phyloP scores from a whole-genome alignment of 78 protist genomes.

The Isochrysis galbana region DNA sequence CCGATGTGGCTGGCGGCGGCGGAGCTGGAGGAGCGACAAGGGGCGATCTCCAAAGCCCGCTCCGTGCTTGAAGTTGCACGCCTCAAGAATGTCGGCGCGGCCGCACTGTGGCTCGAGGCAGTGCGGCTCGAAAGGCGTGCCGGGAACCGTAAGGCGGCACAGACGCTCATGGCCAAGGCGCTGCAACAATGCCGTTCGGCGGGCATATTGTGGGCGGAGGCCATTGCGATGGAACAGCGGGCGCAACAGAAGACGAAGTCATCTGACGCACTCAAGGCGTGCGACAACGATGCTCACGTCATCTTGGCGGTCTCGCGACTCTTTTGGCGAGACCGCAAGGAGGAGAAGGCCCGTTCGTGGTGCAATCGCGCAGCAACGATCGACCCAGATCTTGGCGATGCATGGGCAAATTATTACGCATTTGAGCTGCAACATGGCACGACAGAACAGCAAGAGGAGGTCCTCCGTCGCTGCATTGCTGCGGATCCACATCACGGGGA shows the following conservation, averaged over 20 bases:
- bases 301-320: constrained; percentile 63
- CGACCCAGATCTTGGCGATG: constrained; percentile 88
- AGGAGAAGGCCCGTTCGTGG: constrained; percentile 79
- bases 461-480: background rate
- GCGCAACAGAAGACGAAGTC: constrained; percentile 18
- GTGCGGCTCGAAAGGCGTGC: constrained; percentile 51
- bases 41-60: constrained; percentile 62
- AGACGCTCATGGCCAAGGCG: constrained; percentile 49
- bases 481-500: constrained; percentile 45
- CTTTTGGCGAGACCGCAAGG: constrained; percentile 68
- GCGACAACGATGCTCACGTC: constrained; percentile 63
- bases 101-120: constrained; percentile 74
- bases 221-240: constrained; percentile 70
- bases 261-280: constrained; percentile 37
- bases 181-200: constrained; percentile 83
- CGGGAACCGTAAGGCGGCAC: constrained; percentile 20
- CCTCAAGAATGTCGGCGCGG: background rate
- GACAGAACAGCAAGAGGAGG: constrained; percentile 12
- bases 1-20: constrained; percentile 81
- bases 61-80: constrained; percentile 78
- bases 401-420: constrained; percentile 83
- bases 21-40: constrained; percentile 53
- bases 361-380: constrained; percentile 75
- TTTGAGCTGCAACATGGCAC: constrained; percentile 78
- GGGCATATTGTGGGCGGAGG: constrained; percentile 89